Evolutionary conservation across 139 green algal species (phyloP).

Genomic region (Bryopsis sp.): DNA sequence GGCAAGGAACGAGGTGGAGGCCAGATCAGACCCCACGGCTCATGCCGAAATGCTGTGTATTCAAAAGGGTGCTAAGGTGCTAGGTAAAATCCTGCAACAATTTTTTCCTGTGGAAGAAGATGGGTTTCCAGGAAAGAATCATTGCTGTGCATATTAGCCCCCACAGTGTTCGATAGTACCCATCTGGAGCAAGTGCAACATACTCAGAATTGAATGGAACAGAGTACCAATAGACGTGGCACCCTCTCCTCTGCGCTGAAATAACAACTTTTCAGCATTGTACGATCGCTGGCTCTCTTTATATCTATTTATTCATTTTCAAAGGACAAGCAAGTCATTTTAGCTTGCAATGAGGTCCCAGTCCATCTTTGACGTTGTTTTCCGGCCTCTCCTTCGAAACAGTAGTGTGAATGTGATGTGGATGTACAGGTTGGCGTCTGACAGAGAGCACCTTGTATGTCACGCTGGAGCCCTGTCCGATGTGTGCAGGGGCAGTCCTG

Average conservation of each 20-base stretch:
- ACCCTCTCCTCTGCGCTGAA: too few species aligned
- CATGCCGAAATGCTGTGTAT: conserved; percentile 21
- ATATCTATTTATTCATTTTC: too few species aligned
- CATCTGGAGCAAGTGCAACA: not conserved
- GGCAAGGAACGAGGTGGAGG: conserved; percentile 3
- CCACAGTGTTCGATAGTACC: not conserved
- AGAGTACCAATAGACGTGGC: too few species aligned
- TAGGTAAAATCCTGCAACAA: not conserved
- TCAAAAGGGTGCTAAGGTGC: not conserved
- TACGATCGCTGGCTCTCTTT: too few species aligned
- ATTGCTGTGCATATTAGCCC: not conserved
- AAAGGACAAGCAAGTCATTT: not conserved
- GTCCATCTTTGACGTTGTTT: not conserved
- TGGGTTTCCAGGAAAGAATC: not conserved
- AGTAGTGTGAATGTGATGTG: not conserved
- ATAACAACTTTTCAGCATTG: too few species aligned
- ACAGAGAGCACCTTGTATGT: conserved; percentile 23
- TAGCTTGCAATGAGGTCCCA: not conserved
- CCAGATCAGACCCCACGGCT: not conserved
- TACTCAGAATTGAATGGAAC: not conserved
- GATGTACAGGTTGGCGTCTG: conserved; percentile 12
- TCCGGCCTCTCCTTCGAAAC: not conserved
- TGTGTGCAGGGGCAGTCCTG: conserved; percentile 26
- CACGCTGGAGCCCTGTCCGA: conserved; percentile 29
- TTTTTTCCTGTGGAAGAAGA: not conserved